Evolutionary conservation across 805 yeast genomes (phyloP).

Genomic region (Osmozyma mogii): DNA sequence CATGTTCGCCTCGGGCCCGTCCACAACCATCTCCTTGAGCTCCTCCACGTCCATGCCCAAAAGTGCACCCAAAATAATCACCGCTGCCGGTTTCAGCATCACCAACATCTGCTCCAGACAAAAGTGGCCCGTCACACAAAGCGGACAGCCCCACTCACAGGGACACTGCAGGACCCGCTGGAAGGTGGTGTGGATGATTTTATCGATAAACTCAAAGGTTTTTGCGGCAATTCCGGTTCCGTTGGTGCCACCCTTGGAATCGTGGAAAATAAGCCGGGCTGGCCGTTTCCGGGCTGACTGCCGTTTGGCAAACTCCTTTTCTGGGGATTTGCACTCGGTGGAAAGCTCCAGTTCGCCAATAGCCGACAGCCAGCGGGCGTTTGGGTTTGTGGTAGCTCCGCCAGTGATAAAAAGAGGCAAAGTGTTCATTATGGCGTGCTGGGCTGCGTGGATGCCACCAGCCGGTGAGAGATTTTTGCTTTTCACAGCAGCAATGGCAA

Average conservation of each 20-base stretch:
- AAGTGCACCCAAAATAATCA: slow-evolving; percentile 55
- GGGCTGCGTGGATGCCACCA: slow-evolving; percentile 95
- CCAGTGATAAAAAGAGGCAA: slow-evolving; percentile 67
- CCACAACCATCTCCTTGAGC: slow-evolving; percentile 37
- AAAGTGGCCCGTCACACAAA: slow-evolving; percentile 75
- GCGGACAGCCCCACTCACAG: slow-evolving; percentile 74
- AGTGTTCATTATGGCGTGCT: slow-evolving; percentile 78
- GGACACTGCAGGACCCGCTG: slow-evolving; percentile 55
- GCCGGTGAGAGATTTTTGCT: slow-evolving; percentile 61
- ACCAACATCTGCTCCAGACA: slow-evolving; percentile 81
- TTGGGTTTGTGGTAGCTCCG: slow-evolving; percentile 44
- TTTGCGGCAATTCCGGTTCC: slow-evolving; percentile 78
- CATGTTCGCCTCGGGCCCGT: slow-evolving; percentile 74
- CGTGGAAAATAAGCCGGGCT: slow-evolving; percentile 77
- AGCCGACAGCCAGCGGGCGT: slow-evolving; percentile 20
- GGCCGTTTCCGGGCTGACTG: slow-evolving; percentile 73
- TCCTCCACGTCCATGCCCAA: slow-evolving; percentile 46
- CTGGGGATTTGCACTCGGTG: slow-evolving; percentile 97
- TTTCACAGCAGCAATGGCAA: slow-evolving; percentile 51
- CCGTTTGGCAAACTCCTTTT: slow-evolving; percentile 80
- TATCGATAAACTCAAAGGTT: slow-evolving; percentile 72
- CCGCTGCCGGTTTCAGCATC: slow-evolving; percentile 80
- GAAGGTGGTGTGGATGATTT: slow-evolving; percentile 53
- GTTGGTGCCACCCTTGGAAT: slow-evolving; percentile 68
- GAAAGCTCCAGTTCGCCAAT: slow-evolving; percentile 51